Conservation (phyloP, 768 basidiomycete species). For the Coprinopsis strossmayeri region DNA sequence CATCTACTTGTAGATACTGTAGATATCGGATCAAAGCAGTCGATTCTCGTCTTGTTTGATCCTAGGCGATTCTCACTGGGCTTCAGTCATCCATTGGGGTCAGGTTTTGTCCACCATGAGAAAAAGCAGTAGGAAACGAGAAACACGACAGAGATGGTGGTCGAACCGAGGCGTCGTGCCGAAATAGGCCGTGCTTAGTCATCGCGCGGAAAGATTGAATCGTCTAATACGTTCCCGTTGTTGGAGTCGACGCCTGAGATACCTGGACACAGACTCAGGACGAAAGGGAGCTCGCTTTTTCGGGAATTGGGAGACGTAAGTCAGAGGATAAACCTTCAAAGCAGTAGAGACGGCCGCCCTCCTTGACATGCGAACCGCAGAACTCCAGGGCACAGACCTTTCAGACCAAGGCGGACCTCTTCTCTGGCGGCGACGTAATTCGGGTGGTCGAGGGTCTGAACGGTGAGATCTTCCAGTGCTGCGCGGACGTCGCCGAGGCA, state of each 20-base stretch:
- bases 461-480: conserved; percentile 40
- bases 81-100: too few relatives aligned
- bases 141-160: conserved; percentile 9
- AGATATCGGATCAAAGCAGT: too few relatives aligned
- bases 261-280: background rate
- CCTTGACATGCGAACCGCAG: conserved; percentile 25
- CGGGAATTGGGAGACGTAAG: background rate
- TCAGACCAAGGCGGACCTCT: conserved; percentile 35
- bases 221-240: background rate
- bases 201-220: background rate
- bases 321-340: background rate
- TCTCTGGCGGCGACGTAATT: conserved; percentile 40
- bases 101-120: too few relatives aligned
- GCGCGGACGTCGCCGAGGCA: conserved; percentile 37
- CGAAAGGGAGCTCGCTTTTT: background rate
- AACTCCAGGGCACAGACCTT: conserved; percentile 38
- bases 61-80: too few relatives aligned
- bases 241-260: background rate
- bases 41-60: too few relatives aligned
- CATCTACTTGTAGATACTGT: too few relatives aligned
- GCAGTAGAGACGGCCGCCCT: background rate
- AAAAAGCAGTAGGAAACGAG: conserved; percentile 10
- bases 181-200: too few relatives aligned
- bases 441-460: conserved; percentile 34
- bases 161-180: conserved; percentile 12